These are phyloP conservation scores for Ochromonas danica DNA, from an alignment of 108 stramenopile genomes.

Conservation along the genomic window DNA sequence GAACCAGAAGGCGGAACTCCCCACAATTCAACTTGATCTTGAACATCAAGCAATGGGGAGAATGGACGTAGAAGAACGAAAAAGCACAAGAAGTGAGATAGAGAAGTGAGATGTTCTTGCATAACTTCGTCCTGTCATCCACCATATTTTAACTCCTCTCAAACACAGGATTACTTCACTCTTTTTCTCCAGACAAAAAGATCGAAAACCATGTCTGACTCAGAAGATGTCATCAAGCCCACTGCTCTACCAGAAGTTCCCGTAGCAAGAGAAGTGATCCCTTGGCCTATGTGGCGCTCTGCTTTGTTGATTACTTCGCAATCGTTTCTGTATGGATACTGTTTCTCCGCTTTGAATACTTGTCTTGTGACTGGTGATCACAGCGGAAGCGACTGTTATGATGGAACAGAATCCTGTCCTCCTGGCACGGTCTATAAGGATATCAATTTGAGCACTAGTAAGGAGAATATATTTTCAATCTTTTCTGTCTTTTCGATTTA, in stretches of 20 bases:
- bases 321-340: conserved; percentile 21
- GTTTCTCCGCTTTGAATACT: not conserved
- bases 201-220: conserved; percentile 42
- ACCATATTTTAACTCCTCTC: too few species aligned
- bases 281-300: not conserved
- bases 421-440: conserved; percentile 3
- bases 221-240: conserved; percentile 41
- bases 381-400: not conserved
- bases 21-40: too few species aligned
- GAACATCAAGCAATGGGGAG: too few species aligned
- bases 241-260: not conserved
- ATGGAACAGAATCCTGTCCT: not conserved
- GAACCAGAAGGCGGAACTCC: too few species aligned
- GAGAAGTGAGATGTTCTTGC: too few species aligned
- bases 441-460: not conserved
- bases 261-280: too few species aligned
- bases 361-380: conserved; percentile 5
- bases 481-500: not conserved
- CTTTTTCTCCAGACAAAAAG: too few species aligned
- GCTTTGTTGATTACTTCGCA: not conserved
- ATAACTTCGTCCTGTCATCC: too few species aligned
- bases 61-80: too few species aligned
- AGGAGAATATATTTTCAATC: not conserved
- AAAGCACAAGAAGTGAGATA: too few species aligned
- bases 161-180: too few species aligned